Percentiles rank a stretch among this genome's conserved stretches.
Conservation (phyloP, 2,329 filamentous ascomycete genomes). For the Davidsoniella eucalypti region DNA sequence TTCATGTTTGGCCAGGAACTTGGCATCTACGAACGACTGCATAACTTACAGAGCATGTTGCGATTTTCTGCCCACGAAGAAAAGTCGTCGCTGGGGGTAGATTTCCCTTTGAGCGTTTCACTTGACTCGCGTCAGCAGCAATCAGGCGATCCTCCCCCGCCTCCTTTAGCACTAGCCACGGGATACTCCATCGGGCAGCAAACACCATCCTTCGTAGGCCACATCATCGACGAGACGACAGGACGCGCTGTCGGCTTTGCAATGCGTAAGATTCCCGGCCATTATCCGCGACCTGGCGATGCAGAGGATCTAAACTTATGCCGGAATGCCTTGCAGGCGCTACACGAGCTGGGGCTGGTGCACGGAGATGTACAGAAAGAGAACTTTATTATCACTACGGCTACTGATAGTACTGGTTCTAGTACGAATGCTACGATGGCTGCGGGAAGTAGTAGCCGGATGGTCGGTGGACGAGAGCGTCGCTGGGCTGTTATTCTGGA, state of each 20-base stretch:
- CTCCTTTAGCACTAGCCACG: no score
- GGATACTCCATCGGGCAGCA: no score
- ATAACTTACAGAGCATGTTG: no score
- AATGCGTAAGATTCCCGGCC: neutral
- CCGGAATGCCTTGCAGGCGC: neutral
- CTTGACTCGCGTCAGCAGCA: no score
- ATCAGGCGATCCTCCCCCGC: no score
- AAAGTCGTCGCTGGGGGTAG: no score
- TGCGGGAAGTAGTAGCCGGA: no score
- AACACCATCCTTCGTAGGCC: conserved; percentile 3
- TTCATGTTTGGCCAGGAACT: neutral
- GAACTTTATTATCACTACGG: neutral
- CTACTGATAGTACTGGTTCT: no score
- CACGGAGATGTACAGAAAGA: conserved; percentile 5
- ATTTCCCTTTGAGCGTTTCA: no score
- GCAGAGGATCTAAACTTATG: neutral
- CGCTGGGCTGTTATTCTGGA: conserved; percentile 1
- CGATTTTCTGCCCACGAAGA: no score
- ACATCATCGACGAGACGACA: neutral
- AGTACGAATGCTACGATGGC: no score
- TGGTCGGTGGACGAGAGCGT: neutral
- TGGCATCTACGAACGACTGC: no score
- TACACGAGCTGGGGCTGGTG: conserved; percentile 1
- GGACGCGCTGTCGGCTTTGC: conserved; percentile 2
- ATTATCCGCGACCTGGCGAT: neutral